phyloP scores from a whole-genome alignment of 1,139 yeast genomes.

The Suhomyces panamericanus region DNA sequence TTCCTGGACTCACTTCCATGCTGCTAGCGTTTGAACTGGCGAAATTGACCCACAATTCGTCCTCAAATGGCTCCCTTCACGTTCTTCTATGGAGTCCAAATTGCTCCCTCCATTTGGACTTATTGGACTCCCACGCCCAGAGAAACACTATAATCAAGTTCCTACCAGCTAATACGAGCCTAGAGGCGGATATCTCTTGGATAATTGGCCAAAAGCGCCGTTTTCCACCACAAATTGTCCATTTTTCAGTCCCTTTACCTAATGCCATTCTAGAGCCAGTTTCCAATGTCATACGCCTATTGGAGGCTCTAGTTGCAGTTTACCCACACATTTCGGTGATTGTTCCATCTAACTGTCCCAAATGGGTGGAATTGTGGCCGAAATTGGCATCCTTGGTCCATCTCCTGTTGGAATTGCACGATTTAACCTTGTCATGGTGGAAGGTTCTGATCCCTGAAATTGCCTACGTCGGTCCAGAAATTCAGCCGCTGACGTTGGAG shows the following conservation, averaged over 20 bases:
- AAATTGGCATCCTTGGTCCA: neutral
- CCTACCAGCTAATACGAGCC: neutral
- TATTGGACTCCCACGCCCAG: neutral
- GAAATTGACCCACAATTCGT: too few relatives aligned
- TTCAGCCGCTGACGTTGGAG: neutral
- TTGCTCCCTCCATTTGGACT: neutral
- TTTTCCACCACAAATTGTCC: neutral
- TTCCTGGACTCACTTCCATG: neutral
- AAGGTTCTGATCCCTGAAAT: conserved; percentile 1
- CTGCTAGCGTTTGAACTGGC: neutral
- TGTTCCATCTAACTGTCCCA: neutral
- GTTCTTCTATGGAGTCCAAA: neutral
- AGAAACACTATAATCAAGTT: conserved; percentile 1
- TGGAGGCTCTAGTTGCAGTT: neutral
- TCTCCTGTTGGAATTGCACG: conserved; percentile 1
- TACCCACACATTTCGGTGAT: conserved; percentile 3
- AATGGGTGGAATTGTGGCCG: conserved; percentile 2
- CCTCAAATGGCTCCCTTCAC: neutral
- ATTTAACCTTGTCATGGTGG: neutral
- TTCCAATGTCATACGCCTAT: neutral
- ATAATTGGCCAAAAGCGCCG: neutral
- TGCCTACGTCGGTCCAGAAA: neutral
- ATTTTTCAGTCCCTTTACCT: conserved; percentile 1
- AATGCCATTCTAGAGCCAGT: neutral
- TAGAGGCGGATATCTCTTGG: neutral